Base-by-base conservation (phyloP, 495 filamentous ascomycete genomes). In the Massariosphaeria phaeospora region DNA sequence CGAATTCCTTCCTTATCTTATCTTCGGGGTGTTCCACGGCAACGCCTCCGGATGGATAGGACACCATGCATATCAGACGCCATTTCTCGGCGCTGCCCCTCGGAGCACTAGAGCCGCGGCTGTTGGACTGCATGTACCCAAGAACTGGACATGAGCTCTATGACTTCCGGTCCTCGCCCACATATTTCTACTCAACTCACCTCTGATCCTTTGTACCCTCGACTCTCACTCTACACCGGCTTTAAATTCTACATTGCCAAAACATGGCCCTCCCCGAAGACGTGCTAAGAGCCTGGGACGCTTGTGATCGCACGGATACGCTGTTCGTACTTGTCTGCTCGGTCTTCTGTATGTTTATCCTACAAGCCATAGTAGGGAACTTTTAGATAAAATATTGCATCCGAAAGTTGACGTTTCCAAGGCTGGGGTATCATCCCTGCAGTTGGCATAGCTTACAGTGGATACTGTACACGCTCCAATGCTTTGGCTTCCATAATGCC, bases 401-500 rank as follows among this genome's bases (percentile, higher is more conserved):
- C 13, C 7, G 13, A 33, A 33, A 33, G 29, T 36, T 13, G 13
- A 4, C 12, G 18, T 36, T 5, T 36, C 33, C 21, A 29, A 56
- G 53, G 69, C 61, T 73, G 69, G 71, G 56, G 63, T 10, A 73
- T 73, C 53, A 70, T 73, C 21, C 71, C 71, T 20, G 71, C 71
- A 0, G 70, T 75, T 43, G 72, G 75, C 25, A 69, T 76, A 7
- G 75, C 66, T 3, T 77, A 77, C 58, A 73, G 68, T 1, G 72
- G 75, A 9, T 76, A 77, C 48, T 72, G 68, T 17, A 75, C 71
- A 18, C 68, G 72, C 3, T 65, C 66, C 47, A 76, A 71, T 62
- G 70, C 70, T 27, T 68, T 77, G 41, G 69, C 75, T 15, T 72
- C 74, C 2, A 73, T 76, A 62, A 72, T 74, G 42, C 71, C 74